These are phyloP conservation scores for Diaporthe citriasiana DNA, from an alignment of 2,329 filamentous ascomycete species.

Conservation along the genomic window DNA sequence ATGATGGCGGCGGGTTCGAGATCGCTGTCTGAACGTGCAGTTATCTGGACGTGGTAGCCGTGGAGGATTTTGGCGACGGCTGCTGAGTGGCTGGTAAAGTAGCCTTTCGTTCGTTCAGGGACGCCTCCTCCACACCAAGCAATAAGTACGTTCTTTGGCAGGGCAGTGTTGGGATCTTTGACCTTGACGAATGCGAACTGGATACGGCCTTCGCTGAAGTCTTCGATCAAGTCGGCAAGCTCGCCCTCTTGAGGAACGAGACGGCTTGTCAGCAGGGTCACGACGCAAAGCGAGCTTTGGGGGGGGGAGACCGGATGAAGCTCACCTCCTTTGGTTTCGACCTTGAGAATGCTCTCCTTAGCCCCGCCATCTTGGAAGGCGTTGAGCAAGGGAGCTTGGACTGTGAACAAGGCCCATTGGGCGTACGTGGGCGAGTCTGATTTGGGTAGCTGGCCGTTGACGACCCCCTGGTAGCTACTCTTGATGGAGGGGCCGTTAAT, in stretches of 20 bases:
- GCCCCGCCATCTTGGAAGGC: constrained; percentile 88
- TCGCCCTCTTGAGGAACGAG: constrained; percentile 79
- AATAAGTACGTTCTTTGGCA: constrained; percentile 94
- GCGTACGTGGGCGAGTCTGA: constrained; percentile 83
- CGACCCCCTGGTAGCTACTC: constrained; percentile 77
- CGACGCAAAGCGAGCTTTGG: neutral
- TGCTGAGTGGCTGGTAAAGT: constrained; percentile 94
- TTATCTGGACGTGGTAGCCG: constrained; percentile 98
- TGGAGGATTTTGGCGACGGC: constrained; percentile 93
- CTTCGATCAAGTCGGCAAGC: constrained; percentile 88
- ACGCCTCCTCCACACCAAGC: constrained; percentile 98
- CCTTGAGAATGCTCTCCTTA: constrained; percentile 96
- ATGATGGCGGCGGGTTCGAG: constrained; percentile 89
- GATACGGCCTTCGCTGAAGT: constrained; percentile 96
- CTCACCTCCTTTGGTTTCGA: constrained; percentile 89
- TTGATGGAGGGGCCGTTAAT: constrained; percentile 87
- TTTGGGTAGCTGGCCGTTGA: constrained; percentile 65
- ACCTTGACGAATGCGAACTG: constrained; percentile 98
- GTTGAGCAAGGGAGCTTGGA: constrained; percentile 91
- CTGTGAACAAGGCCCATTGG: constrained; percentile 95
- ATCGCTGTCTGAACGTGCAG: constrained; percentile 90
- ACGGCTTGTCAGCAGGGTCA: constrained; percentile 41
- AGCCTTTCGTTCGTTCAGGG: constrained; percentile 97
- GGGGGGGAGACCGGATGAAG: constrained; percentile 44
- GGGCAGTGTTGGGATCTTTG: constrained; percentile 89